Base-by-base conservation (phyloP, 768 basidiomycete species). In the Russula olivacea region DNA sequence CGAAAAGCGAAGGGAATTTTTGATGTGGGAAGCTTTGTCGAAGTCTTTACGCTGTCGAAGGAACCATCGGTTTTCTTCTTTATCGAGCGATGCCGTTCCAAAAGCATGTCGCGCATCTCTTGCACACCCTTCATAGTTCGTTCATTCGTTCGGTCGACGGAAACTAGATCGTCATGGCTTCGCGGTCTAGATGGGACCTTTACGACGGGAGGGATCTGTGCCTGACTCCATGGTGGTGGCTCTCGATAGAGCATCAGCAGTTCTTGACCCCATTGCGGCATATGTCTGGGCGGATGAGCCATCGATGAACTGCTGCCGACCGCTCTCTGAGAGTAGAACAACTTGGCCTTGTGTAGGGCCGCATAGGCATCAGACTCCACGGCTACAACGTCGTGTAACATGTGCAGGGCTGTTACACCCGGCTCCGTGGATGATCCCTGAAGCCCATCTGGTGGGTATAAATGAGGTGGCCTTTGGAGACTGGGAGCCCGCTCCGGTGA, bases 161-260 rank as follows among this genome's bases (percentile, higher is more conserved):
- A n/a, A 19, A 23, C 30, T 12, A 23, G 53, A 10, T 43, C 53
- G 15, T 55, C 34, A 17, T 25, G 48, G 21, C 30, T 30, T 32
- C 32, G 58, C 17, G 23, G 34, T 23, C 55, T 64, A 3, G 38
- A 23, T 36, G 53, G n/a, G 0, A 6, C 45, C 28, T 34, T 40
- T 30, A 28, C 34, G 2, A 36, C 34, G 17, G 61, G 65, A 23
- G 66, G 55, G n/a, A 32, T 25, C 38, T 57, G 58, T 32, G 47
- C 43, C 43, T 59, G 38, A 14, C 54, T 56, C 66, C 66, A 68
- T n/a, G 58, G 61, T 50, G 65, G 66, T 3, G 66, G 66, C 12
- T 66, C 64, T 40, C 66, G 65, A 45, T 66, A 61, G 25, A 68
- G 66, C 59, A 62, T 66, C 59, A 68, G 50, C 15, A 65, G 11